Percentiles rank a stretch among this genome's conserved stretches.
Conservation (phyloP, 192 early-diverging fungal genomes). For the Coemansia sp. region DNA sequence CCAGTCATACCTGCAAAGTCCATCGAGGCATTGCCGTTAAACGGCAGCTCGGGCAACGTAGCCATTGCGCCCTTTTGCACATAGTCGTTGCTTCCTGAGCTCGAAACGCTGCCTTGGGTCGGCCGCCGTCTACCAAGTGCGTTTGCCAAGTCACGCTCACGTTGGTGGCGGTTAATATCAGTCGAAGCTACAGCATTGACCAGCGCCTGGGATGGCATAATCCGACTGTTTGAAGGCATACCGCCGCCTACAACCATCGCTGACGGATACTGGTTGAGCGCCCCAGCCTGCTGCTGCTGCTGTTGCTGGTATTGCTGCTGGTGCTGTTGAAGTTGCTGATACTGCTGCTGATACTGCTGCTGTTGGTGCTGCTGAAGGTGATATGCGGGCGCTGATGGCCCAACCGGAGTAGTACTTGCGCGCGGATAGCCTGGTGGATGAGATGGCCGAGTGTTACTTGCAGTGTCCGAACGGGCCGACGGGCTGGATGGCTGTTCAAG, state of each 20-base stretch:
- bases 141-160: constrained; percentile 47
- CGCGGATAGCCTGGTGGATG: constrained; percentile 26
- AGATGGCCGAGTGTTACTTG: neutral
- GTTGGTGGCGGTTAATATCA: constrained; percentile 37
- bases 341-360: too few relatives aligned
- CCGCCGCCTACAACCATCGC: constrained; percentile 53
- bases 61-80: neutral
- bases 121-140: constrained; percentile 42
- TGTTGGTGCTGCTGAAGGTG: constrained; percentile 2
- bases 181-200: constrained; percentile 37
- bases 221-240: constrained; percentile 35
- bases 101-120: constrained; percentile 20
- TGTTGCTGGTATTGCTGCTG: neutral
- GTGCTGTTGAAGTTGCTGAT: neutral
- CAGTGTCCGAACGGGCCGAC: constrained; percentile 30
- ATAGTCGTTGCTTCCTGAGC: constrained; percentile 4
- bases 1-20: constrained; percentile 9
- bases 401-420: constrained; percentile 12
- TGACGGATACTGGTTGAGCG: constrained; percentile 28
- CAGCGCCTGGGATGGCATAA: constrained; percentile 34
- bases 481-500: constrained; percentile 23
- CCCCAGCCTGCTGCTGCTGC: neutral
- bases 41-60: constrained; percentile 22
- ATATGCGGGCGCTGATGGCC: constrained; percentile 4
- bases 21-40: constrained; percentile 31